Conservation (phyloP, 148 eudicot species). For the Dianthus caryophyllus region DNA sequence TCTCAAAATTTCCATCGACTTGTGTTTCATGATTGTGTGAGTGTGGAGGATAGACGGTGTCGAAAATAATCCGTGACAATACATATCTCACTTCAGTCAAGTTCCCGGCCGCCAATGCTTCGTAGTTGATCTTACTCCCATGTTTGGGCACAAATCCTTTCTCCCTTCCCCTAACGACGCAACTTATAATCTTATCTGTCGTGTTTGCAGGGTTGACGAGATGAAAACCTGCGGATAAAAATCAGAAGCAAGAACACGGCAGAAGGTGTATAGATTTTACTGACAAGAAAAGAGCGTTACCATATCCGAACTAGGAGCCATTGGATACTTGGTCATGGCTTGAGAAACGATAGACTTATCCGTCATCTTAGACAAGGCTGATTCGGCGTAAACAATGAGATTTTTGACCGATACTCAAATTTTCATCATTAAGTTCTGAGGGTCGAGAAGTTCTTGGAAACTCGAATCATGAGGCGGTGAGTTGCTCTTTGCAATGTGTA, state of each 20-base stretch:
- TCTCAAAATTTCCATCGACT: background rate
- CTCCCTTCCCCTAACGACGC: conserved; percentile 23
- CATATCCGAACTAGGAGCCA: conserved; percentile 28
- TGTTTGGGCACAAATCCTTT: conserved; percentile 22
- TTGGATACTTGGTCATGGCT: conserved; percentile 33
- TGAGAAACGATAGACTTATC: conserved; percentile 22
- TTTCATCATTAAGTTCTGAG: background rate
- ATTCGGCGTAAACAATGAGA: conserved; percentile 21
- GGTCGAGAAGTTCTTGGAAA: conserved; percentile 23
- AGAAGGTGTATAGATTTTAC: background rate
- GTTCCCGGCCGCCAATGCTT: conserved; percentile 25
- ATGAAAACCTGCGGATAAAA: conserved; percentile 24
- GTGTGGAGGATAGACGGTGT: conserved; percentile 27
- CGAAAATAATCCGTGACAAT: conserved; percentile 29
- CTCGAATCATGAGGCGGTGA: conserved; percentile 25
- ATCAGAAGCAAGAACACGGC: background rate
- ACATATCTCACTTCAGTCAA: conserved; percentile 26
- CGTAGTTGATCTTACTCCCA: conserved; percentile 24
- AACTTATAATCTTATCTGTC: conserved; percentile 24
- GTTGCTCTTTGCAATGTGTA: conserved; percentile 29
- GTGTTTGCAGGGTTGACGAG: conserved; percentile 24
- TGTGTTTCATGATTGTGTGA: conserved; percentile 6
- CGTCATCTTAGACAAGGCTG: conserved; percentile 25
- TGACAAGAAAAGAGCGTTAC: background rate
- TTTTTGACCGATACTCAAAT: conserved; percentile 22